Percentiles rank a stretch among this genome's conserved stretches.
Conservation (phyloP, 352 stramenopile species). For the Globisporangium lucens region DNA sequence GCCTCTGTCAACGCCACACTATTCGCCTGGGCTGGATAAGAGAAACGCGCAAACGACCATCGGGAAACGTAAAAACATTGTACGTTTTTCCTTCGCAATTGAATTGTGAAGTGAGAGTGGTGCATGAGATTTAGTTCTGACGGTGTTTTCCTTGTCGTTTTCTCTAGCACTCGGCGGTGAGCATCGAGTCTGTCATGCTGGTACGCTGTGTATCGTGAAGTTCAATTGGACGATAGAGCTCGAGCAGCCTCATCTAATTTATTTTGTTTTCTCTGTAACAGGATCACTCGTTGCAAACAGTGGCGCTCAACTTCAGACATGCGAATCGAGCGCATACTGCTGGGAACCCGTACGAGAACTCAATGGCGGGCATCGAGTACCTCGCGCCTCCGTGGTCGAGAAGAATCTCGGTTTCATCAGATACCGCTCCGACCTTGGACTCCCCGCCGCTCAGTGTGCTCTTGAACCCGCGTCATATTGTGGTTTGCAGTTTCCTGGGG, state of each 20-base stretch:
- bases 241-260: not conserved
- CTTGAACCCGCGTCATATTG: slow-evolving; percentile 63
- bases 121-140: not conserved
- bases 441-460: slow-evolving; percentile 60
- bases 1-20: slow-evolving; percentile 41
- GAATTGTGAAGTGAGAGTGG: not conserved
- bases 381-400: slow-evolving; percentile 13
- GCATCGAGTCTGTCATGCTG: slow-evolving; percentile 48
- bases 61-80: slow-evolving; percentile 16
- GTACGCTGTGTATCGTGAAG: not conserved
- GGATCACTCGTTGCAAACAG: slow-evolving; percentile 59
- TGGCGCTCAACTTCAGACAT: slow-evolving; percentile 45
- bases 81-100: not conserved
- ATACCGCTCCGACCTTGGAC: slow-evolving; percentile 25
- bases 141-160: not conserved
- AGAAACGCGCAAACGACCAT: slow-evolving; percentile 6
- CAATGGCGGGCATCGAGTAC: slow-evolving; percentile 24
- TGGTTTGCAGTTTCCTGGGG: slow-evolving; percentile 82
- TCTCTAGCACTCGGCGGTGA: slow-evolving; percentile 27
- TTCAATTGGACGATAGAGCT: not conserved
- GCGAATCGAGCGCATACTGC: slow-evolving; percentile 29
- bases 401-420: slow-evolving; percentile 27
- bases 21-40: not conserved
- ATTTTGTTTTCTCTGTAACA: slow-evolving; percentile 14
- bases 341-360: slow-evolving; percentile 47